Conservation (phyloP, 1,284 basidiomycete genomes). For the Cryptococcus jaspeensis region DNA sequence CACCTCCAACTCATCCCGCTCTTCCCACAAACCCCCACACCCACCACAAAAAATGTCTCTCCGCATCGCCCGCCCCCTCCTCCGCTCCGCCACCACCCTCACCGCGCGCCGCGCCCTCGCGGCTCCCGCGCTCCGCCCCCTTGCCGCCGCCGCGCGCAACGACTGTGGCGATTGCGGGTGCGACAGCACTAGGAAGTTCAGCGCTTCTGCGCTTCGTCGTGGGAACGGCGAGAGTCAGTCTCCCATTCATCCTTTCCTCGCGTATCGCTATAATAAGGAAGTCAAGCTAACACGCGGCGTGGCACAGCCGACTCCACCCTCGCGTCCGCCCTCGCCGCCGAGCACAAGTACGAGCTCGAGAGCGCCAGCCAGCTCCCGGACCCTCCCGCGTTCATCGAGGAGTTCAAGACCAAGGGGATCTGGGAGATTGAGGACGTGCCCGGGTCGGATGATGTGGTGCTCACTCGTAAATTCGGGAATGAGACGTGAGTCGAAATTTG, state of each 20-base stretch:
- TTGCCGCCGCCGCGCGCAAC: neutral
- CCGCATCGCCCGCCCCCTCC: slow-evolving; percentile 31
- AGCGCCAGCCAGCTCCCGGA: slow-evolving; percentile 54
- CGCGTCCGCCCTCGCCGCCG: slow-evolving; percentile 72
- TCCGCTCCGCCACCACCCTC: slow-evolving; percentile 22
- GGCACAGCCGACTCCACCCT: slow-evolving; percentile 52
- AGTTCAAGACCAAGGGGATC: slow-evolving; percentile 69
- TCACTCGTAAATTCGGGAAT: slow-evolving; percentile 83
- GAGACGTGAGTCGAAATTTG: slow-evolving; percentile 66
- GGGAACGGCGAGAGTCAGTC: slow-evolving; percentile 48
- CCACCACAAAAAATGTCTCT: slow-evolving; percentile 20
- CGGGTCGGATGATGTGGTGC: slow-evolving; percentile 78
- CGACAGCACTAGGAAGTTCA: slow-evolving; percentile 27
- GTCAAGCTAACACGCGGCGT: neutral
- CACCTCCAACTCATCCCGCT: no score
- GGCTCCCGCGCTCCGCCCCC: slow-evolving; percentile 5
- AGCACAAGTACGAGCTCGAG: slow-evolving; percentile 82
- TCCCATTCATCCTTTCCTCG: neutral
- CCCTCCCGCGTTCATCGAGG: slow-evolving; percentile 71
- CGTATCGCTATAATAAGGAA: no score
- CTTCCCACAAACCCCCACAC: no score
- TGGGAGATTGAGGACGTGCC: slow-evolving; percentile 79
- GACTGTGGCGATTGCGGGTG: slow-evolving; percentile 3
- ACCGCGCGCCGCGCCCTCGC: slow-evolving; percentile 17
- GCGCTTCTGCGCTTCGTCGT: slow-evolving; percentile 30